These are phyloP conservation scores for Haematococcus lacustris DNA, from an alignment of 139 green algal species.

Conservation along the genomic window DNA sequence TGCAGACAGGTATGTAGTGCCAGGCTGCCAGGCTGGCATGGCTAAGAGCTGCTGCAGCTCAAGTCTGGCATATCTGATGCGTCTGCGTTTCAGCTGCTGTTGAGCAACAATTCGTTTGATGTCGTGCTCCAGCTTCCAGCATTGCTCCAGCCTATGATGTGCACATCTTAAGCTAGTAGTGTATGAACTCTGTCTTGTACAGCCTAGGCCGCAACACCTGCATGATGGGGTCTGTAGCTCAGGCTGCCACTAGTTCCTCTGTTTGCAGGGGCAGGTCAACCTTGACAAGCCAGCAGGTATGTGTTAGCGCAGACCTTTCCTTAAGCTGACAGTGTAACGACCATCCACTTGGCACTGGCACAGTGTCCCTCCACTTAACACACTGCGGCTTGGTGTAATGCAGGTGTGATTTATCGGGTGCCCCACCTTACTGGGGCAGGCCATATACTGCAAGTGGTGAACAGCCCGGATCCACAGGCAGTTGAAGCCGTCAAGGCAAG, in stretches of 20 bases:
- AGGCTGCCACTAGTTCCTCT: background rate
- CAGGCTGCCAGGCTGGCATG: too few relatives aligned
- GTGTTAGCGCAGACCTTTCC: background rate
- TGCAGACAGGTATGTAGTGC: constrained; percentile 22
- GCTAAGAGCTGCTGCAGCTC: background rate
- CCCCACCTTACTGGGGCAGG: background rate
- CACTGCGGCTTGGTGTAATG: background rate
- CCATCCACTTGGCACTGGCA: background rate
- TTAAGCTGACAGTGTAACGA: background rate
- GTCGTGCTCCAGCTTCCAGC: background rate
- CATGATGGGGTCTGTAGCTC: background rate
- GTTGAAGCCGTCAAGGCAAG: constrained; percentile 5
- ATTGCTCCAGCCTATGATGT: background rate
- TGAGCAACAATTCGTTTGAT: background rate
- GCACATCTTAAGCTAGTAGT: background rate
- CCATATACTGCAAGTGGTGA: constrained; percentile 12
- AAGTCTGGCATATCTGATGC: background rate
- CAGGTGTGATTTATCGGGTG: background rate
- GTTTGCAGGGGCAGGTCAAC: constrained; percentile 25
- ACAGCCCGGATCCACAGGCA: constrained; percentile 2
- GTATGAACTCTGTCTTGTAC: background rate
- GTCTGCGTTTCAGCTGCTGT: background rate
- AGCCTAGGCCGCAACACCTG: background rate
- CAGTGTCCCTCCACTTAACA: background rate
- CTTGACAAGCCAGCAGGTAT: constrained; percentile 31